Conservation (phyloP, 306 rosid species). For the Cercis canadensis region DNA sequence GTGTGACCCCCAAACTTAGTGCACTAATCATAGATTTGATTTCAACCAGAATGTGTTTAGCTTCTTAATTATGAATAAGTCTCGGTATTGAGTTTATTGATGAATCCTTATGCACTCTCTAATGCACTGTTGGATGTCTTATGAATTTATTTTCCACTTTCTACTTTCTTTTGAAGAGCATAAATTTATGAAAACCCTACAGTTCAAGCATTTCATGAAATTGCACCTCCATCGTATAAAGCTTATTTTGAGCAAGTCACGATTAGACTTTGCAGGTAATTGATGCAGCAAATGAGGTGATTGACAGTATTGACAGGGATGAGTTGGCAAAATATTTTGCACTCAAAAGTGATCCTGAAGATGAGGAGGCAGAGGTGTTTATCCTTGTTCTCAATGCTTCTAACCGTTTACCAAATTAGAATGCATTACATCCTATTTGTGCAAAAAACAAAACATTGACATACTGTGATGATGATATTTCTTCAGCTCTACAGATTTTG, state of each 20-base stretch:
- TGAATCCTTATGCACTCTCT: not conserved
- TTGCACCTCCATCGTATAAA: not conserved
- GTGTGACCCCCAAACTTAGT: too few species aligned
- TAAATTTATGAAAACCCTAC: not conserved
- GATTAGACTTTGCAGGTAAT: constrained; percentile 65
- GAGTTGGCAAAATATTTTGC: constrained; percentile 75
- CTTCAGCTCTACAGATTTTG: constrained; percentile 11
- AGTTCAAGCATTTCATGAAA: not conserved
- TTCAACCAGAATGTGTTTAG: too few species aligned
- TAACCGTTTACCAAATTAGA: constrained; percentile 28
- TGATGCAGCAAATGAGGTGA: constrained; percentile 80
- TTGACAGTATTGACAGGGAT: constrained; percentile 78
- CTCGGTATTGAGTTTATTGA: too few species aligned
- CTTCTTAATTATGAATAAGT: too few species aligned
- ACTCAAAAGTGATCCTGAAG: constrained; percentile 79
- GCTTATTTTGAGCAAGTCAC: not conserved
- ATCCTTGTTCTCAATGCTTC: constrained; percentile 15
- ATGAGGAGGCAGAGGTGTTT: constrained; percentile 85
- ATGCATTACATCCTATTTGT: not conserved
- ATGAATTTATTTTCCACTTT: not conserved
- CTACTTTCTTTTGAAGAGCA: constrained; percentile 2
- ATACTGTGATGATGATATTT: constrained; percentile 20
- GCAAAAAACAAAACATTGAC: constrained; percentile 5
- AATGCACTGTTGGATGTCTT: constrained; percentile 1
- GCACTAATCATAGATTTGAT: too few species aligned